Conservation (phyloP, 495 filamentous ascomycete species). For the Mycothermus thermophilus region DNA sequence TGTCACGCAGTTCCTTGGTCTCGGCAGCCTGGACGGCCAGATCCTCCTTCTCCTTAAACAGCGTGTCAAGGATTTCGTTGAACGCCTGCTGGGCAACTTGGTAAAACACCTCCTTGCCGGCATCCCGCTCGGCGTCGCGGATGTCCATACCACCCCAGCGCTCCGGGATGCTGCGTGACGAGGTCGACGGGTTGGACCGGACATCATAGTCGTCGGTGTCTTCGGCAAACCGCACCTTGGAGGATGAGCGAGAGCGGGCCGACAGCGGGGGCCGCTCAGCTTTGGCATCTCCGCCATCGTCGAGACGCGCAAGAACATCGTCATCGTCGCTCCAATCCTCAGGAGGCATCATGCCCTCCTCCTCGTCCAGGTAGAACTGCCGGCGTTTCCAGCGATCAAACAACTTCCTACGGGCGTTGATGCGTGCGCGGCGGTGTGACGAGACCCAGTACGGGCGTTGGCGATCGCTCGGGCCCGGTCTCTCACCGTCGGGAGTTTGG, state of each 20-base stretch:
- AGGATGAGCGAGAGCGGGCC: slow-evolving; percentile 68
- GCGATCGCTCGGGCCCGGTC: too few species aligned
- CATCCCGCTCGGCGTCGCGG: slow-evolving; percentile 65
- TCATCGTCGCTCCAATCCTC: slow-evolving; percentile 53
- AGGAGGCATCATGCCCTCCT: slow-evolving; percentile 53
- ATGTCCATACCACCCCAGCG: slow-evolving; percentile 75
- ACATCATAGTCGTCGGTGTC: slow-evolving; percentile 58
- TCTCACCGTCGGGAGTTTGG: too few species aligned
- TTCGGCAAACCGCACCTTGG: slow-evolving; percentile 73
- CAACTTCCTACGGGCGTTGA: slow-evolving; percentile 36
- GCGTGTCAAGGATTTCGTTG: slow-evolving; percentile 75
- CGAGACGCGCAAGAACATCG: slow-evolving; percentile 28
- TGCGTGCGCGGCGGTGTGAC: slow-evolving; percentile 3
- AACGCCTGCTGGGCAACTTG: slow-evolving; percentile 81
- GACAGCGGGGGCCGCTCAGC: slow-evolving; percentile 33
- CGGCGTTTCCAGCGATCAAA: slow-evolving; percentile 60
- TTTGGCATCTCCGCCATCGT: slow-evolving; percentile 27
- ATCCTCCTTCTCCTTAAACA: slow-evolving; percentile 75
- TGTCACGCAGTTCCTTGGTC: slow-evolving; percentile 47
- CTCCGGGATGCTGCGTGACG: slow-evolving; percentile 66
- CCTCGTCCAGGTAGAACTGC: slow-evolving; percentile 68
- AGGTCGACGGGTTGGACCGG: slow-evolving; percentile 65
- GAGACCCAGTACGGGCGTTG: slow-evolving; percentile 1
- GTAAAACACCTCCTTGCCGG: slow-evolving; percentile 78
- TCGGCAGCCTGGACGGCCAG: slow-evolving; percentile 53